A percentile compares a stretch with the other conserved stretches of the same genome.
Conservation (phyloP, 1,284 basidiomycete genomes). For the Meira miltonrushii region DNA sequence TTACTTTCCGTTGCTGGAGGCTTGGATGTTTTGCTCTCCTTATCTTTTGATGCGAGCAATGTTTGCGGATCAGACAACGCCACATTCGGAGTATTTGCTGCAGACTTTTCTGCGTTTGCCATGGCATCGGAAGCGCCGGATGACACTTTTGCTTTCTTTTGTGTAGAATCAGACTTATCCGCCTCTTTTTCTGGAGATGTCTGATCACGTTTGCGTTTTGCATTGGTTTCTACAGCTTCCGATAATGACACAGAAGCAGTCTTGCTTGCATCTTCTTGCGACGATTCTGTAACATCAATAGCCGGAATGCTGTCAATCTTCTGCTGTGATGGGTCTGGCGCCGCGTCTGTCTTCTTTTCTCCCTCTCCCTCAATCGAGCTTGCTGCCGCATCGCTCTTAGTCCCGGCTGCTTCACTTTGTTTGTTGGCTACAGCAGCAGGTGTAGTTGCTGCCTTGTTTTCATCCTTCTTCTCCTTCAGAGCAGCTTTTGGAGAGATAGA, state of each 20-base stretch:
- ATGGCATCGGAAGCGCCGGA: neutral
- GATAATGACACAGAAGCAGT: too few relatives aligned
- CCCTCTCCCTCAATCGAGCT: neutral
- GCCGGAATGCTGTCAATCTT: too few relatives aligned
- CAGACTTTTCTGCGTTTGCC: neutral
- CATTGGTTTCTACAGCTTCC: neutral
- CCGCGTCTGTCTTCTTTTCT: neutral
- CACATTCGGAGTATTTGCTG: neutral
- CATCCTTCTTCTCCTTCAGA: too few relatives aligned
- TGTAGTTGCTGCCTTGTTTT: too few relatives aligned
- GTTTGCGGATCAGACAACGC: neutral
- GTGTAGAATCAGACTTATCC: constrained; percentile 2
- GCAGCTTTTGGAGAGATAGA: too few relatives aligned
- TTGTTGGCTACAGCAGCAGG: too few relatives aligned
- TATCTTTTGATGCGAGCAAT: neutral
- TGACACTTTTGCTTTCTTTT: constrained; percentile 4
- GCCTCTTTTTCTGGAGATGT: constrained; percentile 10
- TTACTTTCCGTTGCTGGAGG: neutral
- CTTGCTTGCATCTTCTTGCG: neutral
- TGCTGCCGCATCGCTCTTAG: too few relatives aligned
- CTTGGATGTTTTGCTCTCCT: neutral
- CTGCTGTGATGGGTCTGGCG: constrained; percentile 7
- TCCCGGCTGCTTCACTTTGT: too few relatives aligned
- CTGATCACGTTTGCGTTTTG: neutral
- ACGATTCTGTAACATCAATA: neutral